Base-by-base conservation (phyloP, 2,329 filamentous ascomycete genomes). In the Sporothrix brasiliensis region DNA sequence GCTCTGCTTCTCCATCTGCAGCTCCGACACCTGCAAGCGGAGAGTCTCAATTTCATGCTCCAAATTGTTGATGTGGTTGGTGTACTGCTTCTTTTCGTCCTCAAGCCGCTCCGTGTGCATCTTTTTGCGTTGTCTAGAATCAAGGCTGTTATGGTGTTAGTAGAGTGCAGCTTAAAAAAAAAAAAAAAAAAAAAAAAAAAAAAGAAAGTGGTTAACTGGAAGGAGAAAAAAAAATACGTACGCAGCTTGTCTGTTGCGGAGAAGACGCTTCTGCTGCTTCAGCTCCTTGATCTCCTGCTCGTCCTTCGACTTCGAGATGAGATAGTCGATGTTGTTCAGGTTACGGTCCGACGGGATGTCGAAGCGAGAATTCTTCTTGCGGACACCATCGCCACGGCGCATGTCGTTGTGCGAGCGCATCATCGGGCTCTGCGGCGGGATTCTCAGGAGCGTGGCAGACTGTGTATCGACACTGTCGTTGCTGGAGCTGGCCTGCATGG, bases 361-460 rank as follows among this genome's bases (percentile, higher is more conserved):
- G 81, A 98, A 97, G 75, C 94, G 91, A 74, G 94, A 93, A 78
- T 98, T 99, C 91, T 98, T 98, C 89, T 99, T 99, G 77, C 95
- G 89, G 80, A 98, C 96, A 73, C 95, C 93, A 76, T 96, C 93
- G 70, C 92, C 89, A 75, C 92, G 87, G 73, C 88, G 86, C 79
- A 92, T 84, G 70, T 94, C 90, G 73, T 93, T 93, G 82, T 92
- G 91, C 75, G 87, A 91, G 78, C 89, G 88, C 80, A 91, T 87
- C 69, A 87, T 84, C 39, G 92, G 88, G 80, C 88, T 94, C 78
- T 87, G 87, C 54, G 88, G 86, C 47, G 82, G 85, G 84, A 91
- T 89, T 75, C 87, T 84, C 81, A 88, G 89, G 81, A 81, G 58
- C 79, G 86, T 81, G 67, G 81, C 79, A 7, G 60, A 13, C 67